These are phyloP conservation scores for Leucocoprinus birnbaumii DNA, from an alignment of 768 basidiomycete species.

Conservation along the genomic window DNA sequence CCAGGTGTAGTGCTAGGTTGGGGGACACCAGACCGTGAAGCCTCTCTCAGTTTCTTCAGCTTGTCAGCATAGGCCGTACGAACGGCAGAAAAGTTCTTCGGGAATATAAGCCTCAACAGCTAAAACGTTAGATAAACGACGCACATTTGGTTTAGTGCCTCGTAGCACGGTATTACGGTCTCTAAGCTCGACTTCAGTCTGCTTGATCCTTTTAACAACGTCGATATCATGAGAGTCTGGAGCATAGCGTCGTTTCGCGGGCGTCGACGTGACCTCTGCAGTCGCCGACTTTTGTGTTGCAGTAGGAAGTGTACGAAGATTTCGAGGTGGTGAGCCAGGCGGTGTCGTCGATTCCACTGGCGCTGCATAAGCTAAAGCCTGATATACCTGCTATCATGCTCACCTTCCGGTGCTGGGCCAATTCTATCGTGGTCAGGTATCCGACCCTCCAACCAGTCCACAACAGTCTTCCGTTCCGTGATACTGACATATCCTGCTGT, in stretches of 20 bases:
- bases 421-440: constrained; percentile 47
- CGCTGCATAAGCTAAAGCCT: neutral
- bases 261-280: constrained; percentile 37
- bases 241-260: constrained; percentile 74
- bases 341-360: constrained; percentile 37
- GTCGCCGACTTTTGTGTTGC: constrained; percentile 26
- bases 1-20: constrained; percentile 40
- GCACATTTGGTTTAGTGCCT: constrained; percentile 80
- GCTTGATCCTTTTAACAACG: constrained; percentile 80
- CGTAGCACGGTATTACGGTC: constrained; percentile 83
- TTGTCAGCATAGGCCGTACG: constrained; percentile 68
- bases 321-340: constrained; percentile 45
- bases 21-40: constrained; percentile 48
- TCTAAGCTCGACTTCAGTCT: constrained; percentile 73
- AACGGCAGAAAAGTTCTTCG: constrained; percentile 80
- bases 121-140: constrained; percentile 22
- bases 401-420: constrained; percentile 36
- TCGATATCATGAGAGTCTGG: constrained; percentile 77
- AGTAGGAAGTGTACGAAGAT: constrained; percentile 24
- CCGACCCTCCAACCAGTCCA: constrained; percentile 81
- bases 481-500: constrained; percentile 78
- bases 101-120: neutral
- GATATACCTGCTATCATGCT: constrained; percentile 22
- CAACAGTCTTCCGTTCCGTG: constrained; percentile 81
- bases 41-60: constrained; percentile 74